A percentile compares a stretch with the other conserved stretches of the same genome.
phyloP scores from a whole-genome alignment of 140 eudicot genomes.

The Erigeron philadelphicus region DNA sequence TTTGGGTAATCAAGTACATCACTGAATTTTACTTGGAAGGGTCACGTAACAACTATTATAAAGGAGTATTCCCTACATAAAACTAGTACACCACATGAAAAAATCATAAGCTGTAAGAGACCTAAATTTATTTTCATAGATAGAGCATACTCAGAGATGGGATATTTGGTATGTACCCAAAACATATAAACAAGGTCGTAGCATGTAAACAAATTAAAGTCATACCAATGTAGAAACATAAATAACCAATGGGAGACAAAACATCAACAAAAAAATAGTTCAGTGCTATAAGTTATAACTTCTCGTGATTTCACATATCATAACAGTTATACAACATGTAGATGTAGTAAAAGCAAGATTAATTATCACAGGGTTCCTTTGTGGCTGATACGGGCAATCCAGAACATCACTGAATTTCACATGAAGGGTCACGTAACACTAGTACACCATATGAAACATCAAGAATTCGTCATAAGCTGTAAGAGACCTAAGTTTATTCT shows the following conservation, averaged over 20 bases:
- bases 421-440: not conserved
- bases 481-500: not conserved
- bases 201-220: too few relatives aligned
- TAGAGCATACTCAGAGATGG: not conserved
- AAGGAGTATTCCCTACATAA: not conserved
- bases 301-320: too few relatives aligned
- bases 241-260: too few relatives aligned
- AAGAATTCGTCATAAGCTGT: not conserved
- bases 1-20: not conserved
- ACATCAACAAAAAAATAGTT: too few relatives aligned
- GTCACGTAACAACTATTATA: not conserved
- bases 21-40: not conserved
- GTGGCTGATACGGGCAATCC: not conserved
- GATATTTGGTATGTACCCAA: too few relatives aligned
- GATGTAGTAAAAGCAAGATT: not conserved
- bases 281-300: too few relatives aligned
- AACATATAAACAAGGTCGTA: too few relatives aligned
- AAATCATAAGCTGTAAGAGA: not conserved
- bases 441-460: not conserved
- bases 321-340: not conserved
- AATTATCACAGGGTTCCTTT: not conserved
- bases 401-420: not conserved
- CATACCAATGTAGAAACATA: too few relatives aligned
- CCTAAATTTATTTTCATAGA: not conserved
- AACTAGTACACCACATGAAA: not conserved